phyloP scores from a whole-genome alignment of 2,329 filamentous ascomycete genomes.

The Penicillium concentricum region DNA sequence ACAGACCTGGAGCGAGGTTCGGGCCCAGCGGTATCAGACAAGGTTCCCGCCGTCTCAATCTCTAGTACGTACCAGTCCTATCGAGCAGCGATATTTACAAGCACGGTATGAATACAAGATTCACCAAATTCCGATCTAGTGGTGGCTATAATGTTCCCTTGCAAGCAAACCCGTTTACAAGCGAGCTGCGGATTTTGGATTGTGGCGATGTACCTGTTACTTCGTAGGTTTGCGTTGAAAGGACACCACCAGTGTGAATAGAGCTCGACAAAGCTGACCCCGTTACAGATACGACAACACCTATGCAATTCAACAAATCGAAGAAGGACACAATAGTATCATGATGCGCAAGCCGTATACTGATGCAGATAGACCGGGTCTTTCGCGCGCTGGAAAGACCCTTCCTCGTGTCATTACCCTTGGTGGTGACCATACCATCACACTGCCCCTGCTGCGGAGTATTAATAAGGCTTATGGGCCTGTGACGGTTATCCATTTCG shows the following conservation, averaged over 20 bases:
- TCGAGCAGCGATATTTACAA: background rate
- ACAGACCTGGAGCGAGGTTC: conserved; percentile 79
- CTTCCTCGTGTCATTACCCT: conserved; percentile 79
- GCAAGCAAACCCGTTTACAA: conserved; percentile 74
- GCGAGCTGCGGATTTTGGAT: conserved; percentile 77
- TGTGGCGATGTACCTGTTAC: conserved; percentile 85
- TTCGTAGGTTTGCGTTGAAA: conserved; percentile 60
- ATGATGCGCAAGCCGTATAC: conserved; percentile 70
- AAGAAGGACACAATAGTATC: conserved; percentile 77
- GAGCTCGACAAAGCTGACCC: background rate
- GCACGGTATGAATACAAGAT: conserved; percentile 22
- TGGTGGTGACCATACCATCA: conserved; percentile 48
- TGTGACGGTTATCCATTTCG: conserved; percentile 64
- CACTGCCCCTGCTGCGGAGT: conserved; percentile 54
- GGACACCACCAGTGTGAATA: too few species aligned
- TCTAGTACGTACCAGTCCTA: conserved; percentile 64
- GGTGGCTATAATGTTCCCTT: conserved; percentile 86
- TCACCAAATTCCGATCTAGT: conserved; percentile 56
- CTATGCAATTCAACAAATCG: conserved; percentile 79
- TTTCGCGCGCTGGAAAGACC: conserved; percentile 70
- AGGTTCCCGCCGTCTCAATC: conserved; percentile 80
- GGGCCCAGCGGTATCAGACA: conserved; percentile 82
- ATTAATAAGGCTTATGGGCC: conserved; percentile 67
- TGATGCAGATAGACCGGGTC: conserved; percentile 64
- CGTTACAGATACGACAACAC: conserved; percentile 72